Evolutionary conservation across 1,139 yeast genomes (phyloP), one percentile per base, ranked within the genome.

Genomic region (Zygosaccharomyces pseudobailii): DNA sequence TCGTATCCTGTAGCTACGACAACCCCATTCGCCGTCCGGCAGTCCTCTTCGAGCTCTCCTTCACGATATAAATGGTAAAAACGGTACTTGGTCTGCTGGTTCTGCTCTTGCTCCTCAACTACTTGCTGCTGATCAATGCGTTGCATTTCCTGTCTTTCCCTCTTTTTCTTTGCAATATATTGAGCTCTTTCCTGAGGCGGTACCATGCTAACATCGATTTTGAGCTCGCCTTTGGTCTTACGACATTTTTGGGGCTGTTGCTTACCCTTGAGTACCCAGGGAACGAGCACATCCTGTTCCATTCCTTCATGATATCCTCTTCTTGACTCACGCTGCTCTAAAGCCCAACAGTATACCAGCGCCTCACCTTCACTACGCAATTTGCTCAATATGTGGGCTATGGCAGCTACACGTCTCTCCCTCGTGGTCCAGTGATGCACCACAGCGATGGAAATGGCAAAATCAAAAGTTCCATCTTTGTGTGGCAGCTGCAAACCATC

Each of bases 381-480:
- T 49, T 80, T 80, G 13, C 80, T 68, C 34, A 92, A 63, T 2
- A 90, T 83, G 50, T 83, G 85, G 13, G 59, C 57, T 3, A 92
- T 82, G 0, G 96, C 97, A 22, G 77, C 78, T 0, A 85, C 66
- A 46, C 98, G 74, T 58, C 98, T 75, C 52, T 81, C 84, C 21
- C 76, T 78, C 0, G 95, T 87, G n/a, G 95, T 78, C 70, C 94
- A 89, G 66, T 92, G 98, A 62, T 92, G 98, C 19, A 92, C 84
- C 13, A 94, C 98, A 0, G 98, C 98, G 44, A 92, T 90, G 9
- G 95, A 85, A 28, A 94, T 86, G 3, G 95, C 97, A 72, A 92
- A 92, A 60, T 92, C 97, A 67, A 87, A 84, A 2, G 72, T 67
- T 13, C 67, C 56, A 28, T 72, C 67, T 2, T 73, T 73, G 65